phyloP scores from a whole-genome alignment of 257 asterid genomes.

The Jacaranda copaia region DNA sequence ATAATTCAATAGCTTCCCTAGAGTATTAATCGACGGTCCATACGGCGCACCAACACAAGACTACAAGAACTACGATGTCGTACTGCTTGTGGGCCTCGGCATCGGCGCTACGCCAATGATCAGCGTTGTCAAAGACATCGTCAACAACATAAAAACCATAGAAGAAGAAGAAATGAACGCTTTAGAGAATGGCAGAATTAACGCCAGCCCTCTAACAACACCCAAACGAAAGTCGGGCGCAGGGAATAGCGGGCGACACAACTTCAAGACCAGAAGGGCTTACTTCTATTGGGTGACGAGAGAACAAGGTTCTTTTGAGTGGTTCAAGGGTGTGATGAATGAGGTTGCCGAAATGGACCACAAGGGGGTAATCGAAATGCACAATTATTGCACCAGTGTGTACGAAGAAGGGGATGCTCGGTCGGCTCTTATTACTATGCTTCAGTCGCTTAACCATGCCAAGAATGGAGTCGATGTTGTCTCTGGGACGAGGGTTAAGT shows the following conservation, averaged over 20 bases:
- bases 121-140: conserved; percentile 74
- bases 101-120: conserved; percentile 85
- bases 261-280: conserved; percentile 56
- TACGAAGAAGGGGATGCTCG: conserved; percentile 84
- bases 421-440: conserved; percentile 76
- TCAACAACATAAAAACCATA: conserved; percentile 57
- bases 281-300: conserved; percentile 88
- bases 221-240: conserved; percentile 33
- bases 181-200: conserved; percentile 41
- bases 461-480: conserved; percentile 75
- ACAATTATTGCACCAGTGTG: conserved; percentile 78
- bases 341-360: conserved; percentile 68
- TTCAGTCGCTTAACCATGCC: conserved; percentile 73
- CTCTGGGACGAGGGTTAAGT: conserved; percentile 66
- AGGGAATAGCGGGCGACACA: conserved; percentile 38
- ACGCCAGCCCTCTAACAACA: conserved; percentile 10
- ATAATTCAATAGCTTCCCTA: conserved; percentile 59
- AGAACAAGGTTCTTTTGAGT: conserved; percentile 82
- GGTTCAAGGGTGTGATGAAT: conserved; percentile 81
- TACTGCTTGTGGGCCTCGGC: conserved; percentile 74
- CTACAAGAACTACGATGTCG: conserved; percentile 68
- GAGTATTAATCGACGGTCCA: conserved; percentile 73
- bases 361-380: conserved; percentile 70
- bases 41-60: conserved; percentile 89
- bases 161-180: conserved; percentile 36